Conservation (phyloP, 257 asterid species). For the Solanum paucissectum region DNA sequence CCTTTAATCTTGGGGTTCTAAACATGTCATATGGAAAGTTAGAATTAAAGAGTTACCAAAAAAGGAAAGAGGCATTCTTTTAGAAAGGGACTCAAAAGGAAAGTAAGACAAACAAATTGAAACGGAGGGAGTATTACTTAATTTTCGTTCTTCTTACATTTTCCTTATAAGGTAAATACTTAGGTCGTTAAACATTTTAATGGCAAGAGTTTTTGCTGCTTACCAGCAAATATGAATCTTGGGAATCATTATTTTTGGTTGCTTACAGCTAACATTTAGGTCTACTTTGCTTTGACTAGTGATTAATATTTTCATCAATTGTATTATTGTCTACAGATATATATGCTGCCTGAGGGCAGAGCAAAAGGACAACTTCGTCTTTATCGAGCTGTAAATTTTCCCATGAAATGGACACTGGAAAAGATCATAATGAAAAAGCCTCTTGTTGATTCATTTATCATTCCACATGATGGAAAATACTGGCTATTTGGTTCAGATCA, state of each 20-base stretch:
- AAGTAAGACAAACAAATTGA: background rate
- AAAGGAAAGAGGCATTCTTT: background rate
- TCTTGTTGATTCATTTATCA: conserved; percentile 64
- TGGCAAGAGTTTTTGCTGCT: background rate
- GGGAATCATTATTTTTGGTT: background rate
- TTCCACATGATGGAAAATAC: conserved; percentile 61
- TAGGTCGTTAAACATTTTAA: background rate
- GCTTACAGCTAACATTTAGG: background rate
- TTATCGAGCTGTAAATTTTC: conserved; percentile 73
- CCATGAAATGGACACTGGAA: conserved; percentile 62
- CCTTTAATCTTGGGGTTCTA: background rate
- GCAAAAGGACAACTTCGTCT: conserved; percentile 88
- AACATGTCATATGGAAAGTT: background rate
- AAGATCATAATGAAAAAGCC: conserved; percentile 60
- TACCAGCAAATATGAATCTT: background rate
- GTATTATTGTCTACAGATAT: conserved; percentile 39
- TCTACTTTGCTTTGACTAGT: background rate
- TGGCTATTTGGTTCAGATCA: conserved; percentile 94
- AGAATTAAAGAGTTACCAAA: background rate
- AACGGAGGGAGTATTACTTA: background rate
- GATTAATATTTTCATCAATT: background rate
- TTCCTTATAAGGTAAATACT: background rate
- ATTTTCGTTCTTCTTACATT: background rate
- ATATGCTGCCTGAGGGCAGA: conserved; percentile 92
- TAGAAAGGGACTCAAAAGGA: background rate